Base-by-base conservation (phyloP, 768 basidiomycete species). In the Collybiopsis confluens region DNA sequence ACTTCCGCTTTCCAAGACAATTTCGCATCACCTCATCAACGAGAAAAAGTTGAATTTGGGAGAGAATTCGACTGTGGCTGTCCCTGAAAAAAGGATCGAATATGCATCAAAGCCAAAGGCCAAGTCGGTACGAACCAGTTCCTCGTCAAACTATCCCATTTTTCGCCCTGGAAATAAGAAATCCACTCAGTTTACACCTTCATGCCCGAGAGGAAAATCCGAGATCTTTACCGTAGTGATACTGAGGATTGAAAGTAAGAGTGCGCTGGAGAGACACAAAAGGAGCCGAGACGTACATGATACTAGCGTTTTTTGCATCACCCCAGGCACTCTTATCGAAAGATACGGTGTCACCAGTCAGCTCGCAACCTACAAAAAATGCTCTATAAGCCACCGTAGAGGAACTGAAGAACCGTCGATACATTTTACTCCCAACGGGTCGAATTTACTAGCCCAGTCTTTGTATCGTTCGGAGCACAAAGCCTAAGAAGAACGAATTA, bases 131-230 rank as follows among this genome's bases (percentile, higher is more conserved):
- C 44, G 43, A 56, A 90, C 92, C 89, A 95, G 61, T 84, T 88
- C 41, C 96, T 77, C 5, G 95, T 98, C 53, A 99, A 69, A 45
- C 90, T 89, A 60, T 98, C 96, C 88, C 92, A 95, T 69, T 99
- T 99, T 70, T 99, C 96, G 2, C 90, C 91, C 88, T 93, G 27
- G n/a, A n/a, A n/a, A n/a, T n/a, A n/a, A n/a, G n/a, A n/a, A n/a
- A n/a, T n/a, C n/a, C n/a, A n/a, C n/a, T n/a, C n/a, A n/a, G n/a
- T n/a, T n/a, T n/a, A 18, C 18, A 15, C 18, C 10, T 18, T n/a
- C 27, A 20, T 36, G 54, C 20, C 56, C 55, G 48, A 21, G 7
- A 18, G 33, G 42, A 18, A 7, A 36, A 33, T 23, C 44, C n/a
- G 49, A 18, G 26, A 35, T 26, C 45, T 73, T 69, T 64, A 90